A percentile compares a stretch with the other conserved stretches of the same genome.
These are phyloP conservation scores for Saksenaea oblongispora DNA, from an alignment of 371 early-diverging fungal genomes.

Conservation along the genomic window DNA sequence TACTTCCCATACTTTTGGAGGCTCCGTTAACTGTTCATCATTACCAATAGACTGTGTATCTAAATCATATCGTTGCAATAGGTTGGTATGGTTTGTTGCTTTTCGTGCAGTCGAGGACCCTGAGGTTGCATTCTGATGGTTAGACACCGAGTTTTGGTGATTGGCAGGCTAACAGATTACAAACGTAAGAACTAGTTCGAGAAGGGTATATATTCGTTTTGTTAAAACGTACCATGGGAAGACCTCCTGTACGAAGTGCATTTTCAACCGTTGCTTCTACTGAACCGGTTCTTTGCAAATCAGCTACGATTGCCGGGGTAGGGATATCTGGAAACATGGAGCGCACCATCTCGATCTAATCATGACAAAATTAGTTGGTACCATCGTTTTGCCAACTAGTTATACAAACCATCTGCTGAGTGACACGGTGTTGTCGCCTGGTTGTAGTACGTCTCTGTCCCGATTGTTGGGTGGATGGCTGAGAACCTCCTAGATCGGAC, in stretches of 20 bases:
- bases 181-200: not conserved
- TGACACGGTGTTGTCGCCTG: conserved; percentile 54
- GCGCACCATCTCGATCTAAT: conserved; percentile 72
- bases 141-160: conserved; percentile 9
- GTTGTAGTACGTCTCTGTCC: conserved; percentile 41
- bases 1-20: conserved; percentile 78
- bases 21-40: conserved; percentile 50
- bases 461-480: conserved; percentile 30
- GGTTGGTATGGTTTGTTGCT: conserved; percentile 39
- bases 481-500: conserved; percentile 26
- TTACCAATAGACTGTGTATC: conserved; percentile 34
- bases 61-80: conserved; percentile 57
- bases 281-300: conserved; percentile 85
- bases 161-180: conserved; percentile 13
- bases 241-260: conserved; percentile 75
- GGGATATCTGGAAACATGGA: conserved; percentile 89
- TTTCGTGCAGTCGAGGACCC: conserved; percentile 39
- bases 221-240: conserved; percentile 61
- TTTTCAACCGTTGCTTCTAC: conserved; percentile 89
- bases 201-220: not conserved
- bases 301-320: conserved; percentile 78
- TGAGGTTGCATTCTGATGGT: conserved; percentile 31
- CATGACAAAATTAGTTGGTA: not conserved
- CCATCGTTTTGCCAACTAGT: not conserved
- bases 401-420: conserved; percentile 60